Percentiles rank a stretch among this genome's conserved stretches.
These are phyloP conservation scores for Saccharomyces jurei DNA, from an alignment of 805 yeast species.

Conservation along the genomic window DNA sequence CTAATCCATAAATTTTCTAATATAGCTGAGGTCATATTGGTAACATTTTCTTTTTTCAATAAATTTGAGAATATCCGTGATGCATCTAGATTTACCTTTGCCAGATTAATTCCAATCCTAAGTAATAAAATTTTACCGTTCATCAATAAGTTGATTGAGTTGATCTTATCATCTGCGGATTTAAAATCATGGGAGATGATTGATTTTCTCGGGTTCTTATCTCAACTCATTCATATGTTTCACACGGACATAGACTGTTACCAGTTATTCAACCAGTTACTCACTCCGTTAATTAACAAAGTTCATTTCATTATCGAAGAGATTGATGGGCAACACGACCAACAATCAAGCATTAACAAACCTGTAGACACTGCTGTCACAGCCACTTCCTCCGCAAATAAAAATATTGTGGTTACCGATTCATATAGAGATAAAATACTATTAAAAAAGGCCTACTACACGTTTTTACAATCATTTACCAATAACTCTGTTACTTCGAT, in stretches of 20 bases:
- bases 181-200: constrained; percentile 57
- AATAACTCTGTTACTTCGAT: constrained; percentile 75
- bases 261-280: constrained; percentile 60
- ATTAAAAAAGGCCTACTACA: constrained; percentile 62
- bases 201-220: constrained; percentile 78
- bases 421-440: constrained; percentile 54
- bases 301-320: constrained; percentile 44
- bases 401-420: constrained; percentile 44
- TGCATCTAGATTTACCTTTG: constrained; percentile 78
- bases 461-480: constrained; percentile 59
- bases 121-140: constrained; percentile 43
- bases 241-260: constrained; percentile 59
- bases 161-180: constrained; percentile 45
- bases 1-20: constrained; percentile 46
- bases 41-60: constrained; percentile 70
- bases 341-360: constrained; percentile 2
- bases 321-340: constrained; percentile 28
- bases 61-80: constrained; percentile 67
- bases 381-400: constrained; percentile 7
- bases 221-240: constrained; percentile 79
- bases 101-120: constrained; percentile 75
- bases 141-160: constrained; percentile 62
- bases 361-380: constrained; percentile 3
- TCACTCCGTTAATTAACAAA: constrained; percentile 67
- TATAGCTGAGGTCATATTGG: constrained; percentile 74